Conservation (phyloP, 108 stramenopile genomes). For the Cyclostephanos tholiformis region DNA sequence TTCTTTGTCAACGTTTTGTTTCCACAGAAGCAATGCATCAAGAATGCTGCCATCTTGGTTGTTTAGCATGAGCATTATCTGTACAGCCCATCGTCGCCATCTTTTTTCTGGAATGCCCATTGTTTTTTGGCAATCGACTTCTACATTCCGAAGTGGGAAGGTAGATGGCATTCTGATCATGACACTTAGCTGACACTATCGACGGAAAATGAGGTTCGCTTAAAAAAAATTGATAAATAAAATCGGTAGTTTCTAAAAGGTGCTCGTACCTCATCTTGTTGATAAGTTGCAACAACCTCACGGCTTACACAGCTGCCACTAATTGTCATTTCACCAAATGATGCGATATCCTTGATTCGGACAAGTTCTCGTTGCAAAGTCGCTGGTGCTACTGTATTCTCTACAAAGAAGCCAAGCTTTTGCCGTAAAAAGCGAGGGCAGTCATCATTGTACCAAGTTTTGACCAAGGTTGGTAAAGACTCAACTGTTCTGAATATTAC, state of each 20-base stretch:
- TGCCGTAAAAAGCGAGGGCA: slow-evolving; percentile 64
- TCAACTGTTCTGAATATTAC: slow-evolving; percentile 76
- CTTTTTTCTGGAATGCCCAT: slow-evolving; percentile 73
- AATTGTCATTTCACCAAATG: slow-evolving; percentile 80
- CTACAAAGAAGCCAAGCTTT: slow-evolving; percentile 68
- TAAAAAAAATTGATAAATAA: background rate
- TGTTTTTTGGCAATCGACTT: slow-evolving; percentile 84
- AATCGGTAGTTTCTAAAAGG: background rate
- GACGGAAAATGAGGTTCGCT: background rate
- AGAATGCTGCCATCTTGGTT: slow-evolving; percentile 83
- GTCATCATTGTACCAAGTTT: slow-evolving; percentile 79
- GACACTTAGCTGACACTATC: slow-evolving; percentile 73
- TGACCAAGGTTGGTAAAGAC: slow-evolving; percentile 72
- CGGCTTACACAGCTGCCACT: slow-evolving; percentile 70
- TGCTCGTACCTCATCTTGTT: slow-evolving; percentile 78
- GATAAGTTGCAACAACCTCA: slow-evolving; percentile 77
- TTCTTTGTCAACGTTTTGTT: slow-evolving; percentile 96
- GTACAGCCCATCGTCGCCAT: slow-evolving; percentile 81
- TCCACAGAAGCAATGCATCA: slow-evolving; percentile 95
- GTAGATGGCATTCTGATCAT: slow-evolving; percentile 68
- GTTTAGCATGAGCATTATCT: slow-evolving; percentile 84
- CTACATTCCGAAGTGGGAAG: slow-evolving; percentile 82
- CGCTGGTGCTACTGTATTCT: slow-evolving; percentile 70
- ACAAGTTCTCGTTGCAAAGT: slow-evolving; percentile 65
- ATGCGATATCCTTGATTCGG: slow-evolving; percentile 62